A percentile compares a stretch with the other conserved stretches of the same genome.
Evolutionary conservation across 2,329 filamentous ascomycete genomes (phyloP).

Genomic region (Talaromyces marneffei): DNA sequence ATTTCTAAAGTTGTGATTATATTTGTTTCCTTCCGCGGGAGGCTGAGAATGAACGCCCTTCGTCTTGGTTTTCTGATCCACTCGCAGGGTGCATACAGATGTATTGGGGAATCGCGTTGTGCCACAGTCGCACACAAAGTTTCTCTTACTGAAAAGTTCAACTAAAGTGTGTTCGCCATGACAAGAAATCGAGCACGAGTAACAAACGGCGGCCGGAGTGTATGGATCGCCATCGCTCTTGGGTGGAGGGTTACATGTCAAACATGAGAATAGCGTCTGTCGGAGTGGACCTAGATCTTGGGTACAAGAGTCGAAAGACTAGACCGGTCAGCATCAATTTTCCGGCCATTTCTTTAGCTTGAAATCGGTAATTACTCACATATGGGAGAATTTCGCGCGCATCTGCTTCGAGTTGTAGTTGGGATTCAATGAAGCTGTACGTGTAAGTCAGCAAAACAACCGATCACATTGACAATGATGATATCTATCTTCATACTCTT

Average conservation of each 20-base stretch:
- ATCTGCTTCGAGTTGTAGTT: slow-evolving; percentile 88
- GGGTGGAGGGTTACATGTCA: slow-evolving; percentile 86
- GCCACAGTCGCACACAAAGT: slow-evolving; percentile 95
- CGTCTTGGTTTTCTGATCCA: slow-evolving; percentile 64
- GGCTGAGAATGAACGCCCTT: slow-evolving; percentile 76
- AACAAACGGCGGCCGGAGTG: slow-evolving; percentile 79
- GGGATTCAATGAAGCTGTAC: slow-evolving; percentile 73
- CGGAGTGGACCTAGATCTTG: slow-evolving; percentile 80
- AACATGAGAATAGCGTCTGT: slow-evolving; percentile 83
- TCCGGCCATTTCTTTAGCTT: background rate
- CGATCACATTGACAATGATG: background rate
- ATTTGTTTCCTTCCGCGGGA: slow-evolving; percentile 66
- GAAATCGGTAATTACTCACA: slow-evolving; percentile 45
- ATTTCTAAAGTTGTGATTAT: slow-evolving; percentile 95
- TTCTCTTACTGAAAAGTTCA: slow-evolving; percentile 90
- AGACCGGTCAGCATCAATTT: background rate
- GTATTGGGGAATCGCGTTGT: slow-evolving; percentile 69
- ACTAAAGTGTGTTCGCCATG: slow-evolving; percentile 93
- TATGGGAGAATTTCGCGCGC: slow-evolving; percentile 93
- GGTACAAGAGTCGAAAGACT: slow-evolving; percentile 94
- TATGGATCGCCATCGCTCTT: slow-evolving; percentile 56
- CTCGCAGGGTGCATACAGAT: slow-evolving; percentile 69
- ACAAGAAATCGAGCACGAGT: slow-evolving; percentile 92
- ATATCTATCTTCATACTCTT: slow-evolving; percentile 51
- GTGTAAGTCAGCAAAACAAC: slow-evolving; percentile 16